Percentiles rank a stretch among this genome's conserved stretches.
Conservation (phyloP, 805 yeast genomes). For the Cyberlindnera maritima region DNA sequence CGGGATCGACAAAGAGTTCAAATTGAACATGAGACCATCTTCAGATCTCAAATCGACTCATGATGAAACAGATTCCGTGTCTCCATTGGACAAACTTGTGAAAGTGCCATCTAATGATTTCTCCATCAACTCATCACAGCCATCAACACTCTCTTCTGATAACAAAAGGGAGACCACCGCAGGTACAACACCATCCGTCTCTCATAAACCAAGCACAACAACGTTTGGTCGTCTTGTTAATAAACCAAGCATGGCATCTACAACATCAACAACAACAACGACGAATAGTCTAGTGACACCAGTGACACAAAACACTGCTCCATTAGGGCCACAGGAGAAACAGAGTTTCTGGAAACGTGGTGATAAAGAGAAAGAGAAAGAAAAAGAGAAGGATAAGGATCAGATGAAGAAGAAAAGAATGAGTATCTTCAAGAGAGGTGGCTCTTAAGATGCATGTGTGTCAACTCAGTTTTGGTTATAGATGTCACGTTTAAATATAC, state of each 20-base stretch:
- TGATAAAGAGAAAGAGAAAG: conserved; percentile 14
- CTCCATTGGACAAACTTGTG: conserved; percentile 21
- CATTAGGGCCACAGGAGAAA: not conserved
- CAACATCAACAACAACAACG: not conserved
- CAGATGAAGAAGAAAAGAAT: conserved; percentile 27
- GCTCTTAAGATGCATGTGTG: too few species aligned
- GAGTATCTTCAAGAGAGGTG: conserved; percentile 14
- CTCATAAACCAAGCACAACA: conserved; percentile 6
- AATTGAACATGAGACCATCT: conserved; percentile 10
- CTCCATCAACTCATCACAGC: conserved; percentile 19
- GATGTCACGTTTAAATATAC: too few species aligned
- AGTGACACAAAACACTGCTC: not conserved
- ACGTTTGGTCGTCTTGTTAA: conserved; percentile 2
- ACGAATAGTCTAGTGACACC: conserved; percentile 1
- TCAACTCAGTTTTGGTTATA: too few species aligned
- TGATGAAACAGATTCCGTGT: conserved; percentile 13
- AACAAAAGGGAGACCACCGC: not conserved
- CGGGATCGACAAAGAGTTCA: conserved; percentile 15
- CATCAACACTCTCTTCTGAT: conserved; percentile 20
- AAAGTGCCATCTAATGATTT: conserved; percentile 16
- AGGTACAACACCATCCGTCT: not conserved
- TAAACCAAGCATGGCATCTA: conserved; percentile 6
- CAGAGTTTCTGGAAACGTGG: conserved; percentile 23
- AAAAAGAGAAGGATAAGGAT: conserved; percentile 16
- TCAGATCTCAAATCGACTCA: conserved; percentile 2